These are phyloP conservation scores for Pyrrhoderma lamaoense DNA, from an alignment of 1,284 basidiomycete species.

Conservation along the genomic window DNA sequence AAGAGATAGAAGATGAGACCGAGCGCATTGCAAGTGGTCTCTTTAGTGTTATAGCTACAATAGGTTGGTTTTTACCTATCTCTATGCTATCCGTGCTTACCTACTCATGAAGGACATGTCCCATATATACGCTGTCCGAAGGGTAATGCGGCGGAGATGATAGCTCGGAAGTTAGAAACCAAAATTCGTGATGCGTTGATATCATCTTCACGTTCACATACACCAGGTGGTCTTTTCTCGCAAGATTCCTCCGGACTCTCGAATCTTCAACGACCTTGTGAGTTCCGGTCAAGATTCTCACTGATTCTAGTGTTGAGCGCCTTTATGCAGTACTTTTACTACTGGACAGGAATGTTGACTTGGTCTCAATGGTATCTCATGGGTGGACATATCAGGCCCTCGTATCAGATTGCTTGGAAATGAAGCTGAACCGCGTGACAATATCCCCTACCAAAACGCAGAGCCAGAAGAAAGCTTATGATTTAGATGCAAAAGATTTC, in stretches of 20 bases:
- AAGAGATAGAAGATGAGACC: constrained; percentile 89
- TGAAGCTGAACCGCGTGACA: constrained; percentile 94
- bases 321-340: constrained; percentile 75
- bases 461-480: constrained; percentile 83
- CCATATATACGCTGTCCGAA: constrained; percentile 93
- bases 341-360: constrained; percentile 91
- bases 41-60: constrained; percentile 90
- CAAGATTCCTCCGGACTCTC: constrained; percentile 65
- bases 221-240: constrained; percentile 49
- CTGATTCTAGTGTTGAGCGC: constrained; percentile 6
- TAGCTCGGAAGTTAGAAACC: constrained; percentile 90
- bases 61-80: constrained; percentile 47
- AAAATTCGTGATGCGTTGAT: constrained; percentile 92
- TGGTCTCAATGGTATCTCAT: constrained; percentile 92
- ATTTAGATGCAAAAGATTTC: constrained; percentile 97
- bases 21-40: constrained; percentile 88
- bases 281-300: constrained; percentile 26
- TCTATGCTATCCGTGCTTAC: neutral
- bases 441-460: constrained; percentile 44
- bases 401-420: constrained; percentile 94
- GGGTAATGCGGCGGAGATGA: constrained; percentile 98
- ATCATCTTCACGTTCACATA: constrained; percentile 61
- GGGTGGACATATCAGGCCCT: constrained; percentile 99
- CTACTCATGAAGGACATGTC: constrained; percentile 58
- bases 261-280: constrained; percentile 79